Conservation (phyloP, 768 basidiomycete species). For the Mycena leptocephala region DNA sequence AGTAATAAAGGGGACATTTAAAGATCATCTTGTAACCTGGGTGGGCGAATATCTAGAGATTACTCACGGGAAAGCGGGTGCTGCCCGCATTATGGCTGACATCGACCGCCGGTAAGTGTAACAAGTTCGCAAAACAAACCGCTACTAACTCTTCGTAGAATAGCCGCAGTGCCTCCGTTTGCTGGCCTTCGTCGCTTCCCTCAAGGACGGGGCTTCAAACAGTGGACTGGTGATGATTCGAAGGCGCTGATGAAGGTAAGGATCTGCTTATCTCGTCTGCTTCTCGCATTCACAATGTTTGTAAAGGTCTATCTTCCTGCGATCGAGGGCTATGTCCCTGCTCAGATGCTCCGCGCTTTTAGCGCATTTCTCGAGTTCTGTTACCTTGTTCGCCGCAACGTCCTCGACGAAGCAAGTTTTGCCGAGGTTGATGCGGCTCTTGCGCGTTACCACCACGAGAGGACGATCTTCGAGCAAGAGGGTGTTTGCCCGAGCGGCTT, state of each 20-base stretch:
- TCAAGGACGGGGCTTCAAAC: slow-evolving; percentile 37
- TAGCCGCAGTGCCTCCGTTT: slow-evolving; percentile 40
- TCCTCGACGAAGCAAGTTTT: not conserved
- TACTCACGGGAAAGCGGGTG: slow-evolving; percentile 22
- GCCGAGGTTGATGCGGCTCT: not conserved
- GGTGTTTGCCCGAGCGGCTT: not conserved
- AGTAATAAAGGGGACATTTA: slow-evolving; percentile 51
- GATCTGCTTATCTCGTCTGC: too few species aligned
- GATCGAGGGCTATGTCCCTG: too few species aligned
- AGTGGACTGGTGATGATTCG: slow-evolving; percentile 43
- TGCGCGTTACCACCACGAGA: not conserved
- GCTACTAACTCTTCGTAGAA: slow-evolving; percentile 25
- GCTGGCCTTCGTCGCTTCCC: slow-evolving; percentile 36
- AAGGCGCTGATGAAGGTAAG: slow-evolving; percentile 41
- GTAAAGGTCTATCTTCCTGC: not conserved
- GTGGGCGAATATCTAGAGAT: slow-evolving; percentile 41
- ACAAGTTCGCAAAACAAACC: not conserved
- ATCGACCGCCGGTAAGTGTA: slow-evolving; percentile 46
- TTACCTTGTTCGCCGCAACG: not conserved
- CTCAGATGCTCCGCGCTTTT: not conserved
- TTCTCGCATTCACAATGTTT: too few species aligned
- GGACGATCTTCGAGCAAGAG: not conserved
- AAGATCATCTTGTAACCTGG: slow-evolving; percentile 55
- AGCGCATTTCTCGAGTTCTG: not conserved
- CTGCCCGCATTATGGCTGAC: slow-evolving; percentile 42